A percentile compares a stretch with the other conserved stretches of the same genome.
Evolutionary conservation across 108 stramenopile genomes (phyloP).

Genomic region (Cyclotella atomus): DNA sequence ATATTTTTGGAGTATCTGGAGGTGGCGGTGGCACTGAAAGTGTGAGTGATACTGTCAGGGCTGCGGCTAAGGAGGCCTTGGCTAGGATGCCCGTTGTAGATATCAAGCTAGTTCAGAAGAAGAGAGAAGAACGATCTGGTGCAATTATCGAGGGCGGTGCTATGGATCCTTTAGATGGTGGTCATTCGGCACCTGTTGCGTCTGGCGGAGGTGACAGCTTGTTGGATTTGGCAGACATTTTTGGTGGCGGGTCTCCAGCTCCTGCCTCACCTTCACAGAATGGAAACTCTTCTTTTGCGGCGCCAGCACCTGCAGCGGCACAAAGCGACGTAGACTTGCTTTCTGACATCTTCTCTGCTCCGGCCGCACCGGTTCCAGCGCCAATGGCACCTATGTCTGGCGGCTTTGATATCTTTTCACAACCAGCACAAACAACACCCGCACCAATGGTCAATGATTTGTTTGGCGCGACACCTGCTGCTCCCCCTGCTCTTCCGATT

Average conservation of each 20-base stretch:
- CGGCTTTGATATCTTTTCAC: constrained; percentile 57
- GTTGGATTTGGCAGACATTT: constrained; percentile 93
- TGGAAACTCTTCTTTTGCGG: constrained; percentile 34
- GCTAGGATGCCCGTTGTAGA: constrained; percentile 96
- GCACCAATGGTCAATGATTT: constrained; percentile 59
- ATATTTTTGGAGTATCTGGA: constrained; percentile 69
- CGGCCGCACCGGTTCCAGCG: constrained; percentile 51
- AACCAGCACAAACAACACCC: constrained; percentile 36
- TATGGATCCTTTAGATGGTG: constrained; percentile 45
- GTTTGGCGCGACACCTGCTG: constrained; percentile 53
- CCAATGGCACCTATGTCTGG: constrained; percentile 39
- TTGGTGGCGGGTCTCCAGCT: constrained; percentile 68
- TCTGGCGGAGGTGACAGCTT: constrained; percentile 70
- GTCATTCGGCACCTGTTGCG: constrained; percentile 26
- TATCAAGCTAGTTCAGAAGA: constrained; percentile 81
- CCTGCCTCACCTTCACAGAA: constrained; percentile 54
- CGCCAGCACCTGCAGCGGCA: constrained; percentile 32
- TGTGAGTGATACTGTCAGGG: constrained; percentile 62
- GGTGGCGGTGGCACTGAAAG: constrained; percentile 30
- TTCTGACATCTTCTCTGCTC: constrained; percentile 87
- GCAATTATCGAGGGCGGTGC: constrained; percentile 38
- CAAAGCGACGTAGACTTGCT: constrained; percentile 89
- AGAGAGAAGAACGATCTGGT: constrained; percentile 50
- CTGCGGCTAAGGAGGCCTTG: constrained; percentile 86
- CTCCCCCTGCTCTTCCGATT: constrained; percentile 30